Conservation (phyloP, 2,329 filamentous ascomycete genomes). For the Pestalotiopsis sp. region DNA sequence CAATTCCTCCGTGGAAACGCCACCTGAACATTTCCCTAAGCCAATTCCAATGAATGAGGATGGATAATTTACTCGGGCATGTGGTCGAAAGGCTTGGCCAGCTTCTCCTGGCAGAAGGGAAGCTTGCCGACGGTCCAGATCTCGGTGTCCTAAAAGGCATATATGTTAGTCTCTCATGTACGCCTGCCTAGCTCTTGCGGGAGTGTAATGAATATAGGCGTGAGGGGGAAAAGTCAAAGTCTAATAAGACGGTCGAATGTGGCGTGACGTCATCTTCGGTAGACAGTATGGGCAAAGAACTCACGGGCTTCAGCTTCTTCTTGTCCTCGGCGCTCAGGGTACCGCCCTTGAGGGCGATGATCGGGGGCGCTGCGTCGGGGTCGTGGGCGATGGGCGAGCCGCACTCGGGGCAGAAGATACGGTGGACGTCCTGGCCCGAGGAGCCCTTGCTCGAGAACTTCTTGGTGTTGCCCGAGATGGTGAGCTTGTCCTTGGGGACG, state of each 20-base stretch:
- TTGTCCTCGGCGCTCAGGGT: conserved; percentile 65
- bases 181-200: background rate
- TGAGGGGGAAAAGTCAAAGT: background rate
- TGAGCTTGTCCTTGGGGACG: conserved; percentile 67
- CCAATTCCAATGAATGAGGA: background rate
- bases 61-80: conserved; percentile 56
- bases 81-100: conserved; percentile 63
- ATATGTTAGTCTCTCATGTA: conserved; percentile 12
- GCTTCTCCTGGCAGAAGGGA: conserved; percentile 68
- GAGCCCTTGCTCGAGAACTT: conserved; percentile 60
- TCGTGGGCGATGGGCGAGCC: conserved; percentile 72
- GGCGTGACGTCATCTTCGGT: background rate
- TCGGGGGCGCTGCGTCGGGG: conserved; percentile 68
- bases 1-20: conserved; percentile 2
- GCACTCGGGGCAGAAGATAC: conserved; percentile 70
- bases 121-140: conserved; percentile 72
- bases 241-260: background rate
- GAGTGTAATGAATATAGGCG: background rate
- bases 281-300: conserved; percentile 22
- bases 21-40: background rate
- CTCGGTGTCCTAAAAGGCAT: conserved; percentile 55
- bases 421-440: conserved; percentile 66
- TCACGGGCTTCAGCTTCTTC: conserved; percentile 66
- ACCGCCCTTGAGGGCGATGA: conserved; percentile 70
- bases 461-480: conserved; percentile 65